phyloP scores from a whole-genome alignment of 495 filamentous ascomycete species.

The Cryomyces minteri region DNA sequence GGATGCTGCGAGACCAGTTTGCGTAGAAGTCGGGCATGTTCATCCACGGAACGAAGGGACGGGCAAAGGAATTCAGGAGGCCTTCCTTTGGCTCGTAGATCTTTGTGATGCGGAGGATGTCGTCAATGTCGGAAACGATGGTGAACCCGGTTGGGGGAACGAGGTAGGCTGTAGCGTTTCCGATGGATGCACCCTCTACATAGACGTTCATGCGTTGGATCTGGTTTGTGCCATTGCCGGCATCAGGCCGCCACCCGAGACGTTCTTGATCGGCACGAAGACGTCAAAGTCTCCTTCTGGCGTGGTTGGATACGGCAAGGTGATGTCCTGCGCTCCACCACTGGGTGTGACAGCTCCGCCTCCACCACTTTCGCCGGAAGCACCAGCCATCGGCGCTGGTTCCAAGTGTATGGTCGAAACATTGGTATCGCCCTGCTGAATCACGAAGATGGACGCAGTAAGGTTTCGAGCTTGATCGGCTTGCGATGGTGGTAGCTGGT shows the following conservation, averaged over 20 bases:
- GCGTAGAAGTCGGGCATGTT: slow-evolving; percentile 63
- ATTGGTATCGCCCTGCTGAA: slow-evolving; percentile 45
- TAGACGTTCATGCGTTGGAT: slow-evolving; percentile 51
- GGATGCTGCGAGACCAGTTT: slow-evolving; percentile 41
- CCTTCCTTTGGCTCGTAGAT: slow-evolving; percentile 60
- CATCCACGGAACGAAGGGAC: slow-evolving; percentile 49
- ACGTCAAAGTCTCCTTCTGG: slow-evolving; percentile 49
- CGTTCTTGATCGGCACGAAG: slow-evolving; percentile 38
- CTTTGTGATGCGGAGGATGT: slow-evolving; percentile 66
- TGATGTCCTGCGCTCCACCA: slow-evolving; percentile 37
- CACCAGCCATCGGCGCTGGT: slow-evolving; percentile 29
- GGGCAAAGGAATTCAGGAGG: slow-evolving; percentile 58
- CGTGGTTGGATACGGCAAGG: slow-evolving; percentile 38
- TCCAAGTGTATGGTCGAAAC: slow-evolving; percentile 41
- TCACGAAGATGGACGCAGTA: slow-evolving; percentile 48
- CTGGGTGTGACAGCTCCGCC: slow-evolving; percentile 30
- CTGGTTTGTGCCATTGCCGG: slow-evolving; percentile 39
- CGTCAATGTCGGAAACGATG: slow-evolving; percentile 58
- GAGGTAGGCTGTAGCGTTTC: slow-evolving; percentile 62
- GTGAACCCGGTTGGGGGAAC: slow-evolving; percentile 48
- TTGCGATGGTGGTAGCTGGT: slow-evolving; percentile 36
- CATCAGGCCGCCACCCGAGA: slow-evolving; percentile 27
- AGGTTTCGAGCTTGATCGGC: slow-evolving; percentile 51
- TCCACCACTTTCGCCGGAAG: slow-evolving; percentile 30
- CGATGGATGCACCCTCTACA: slow-evolving; percentile 35